These are phyloP conservation scores for Rhododendron vialii DNA, from an alignment of 148 eudicot genomes.

Conservation along the genomic window DNA sequence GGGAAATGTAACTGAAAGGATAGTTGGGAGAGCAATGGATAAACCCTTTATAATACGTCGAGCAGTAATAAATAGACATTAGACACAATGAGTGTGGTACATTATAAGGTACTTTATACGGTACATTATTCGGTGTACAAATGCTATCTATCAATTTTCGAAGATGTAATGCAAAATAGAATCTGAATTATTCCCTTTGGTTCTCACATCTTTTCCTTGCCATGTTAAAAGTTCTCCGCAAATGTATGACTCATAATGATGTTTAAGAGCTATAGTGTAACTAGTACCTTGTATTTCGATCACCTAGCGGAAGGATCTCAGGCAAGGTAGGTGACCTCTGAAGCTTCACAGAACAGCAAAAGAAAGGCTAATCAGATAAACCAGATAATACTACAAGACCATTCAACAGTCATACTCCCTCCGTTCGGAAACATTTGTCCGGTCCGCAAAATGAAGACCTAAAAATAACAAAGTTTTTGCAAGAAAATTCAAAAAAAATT, in stretches of 20 bases:
- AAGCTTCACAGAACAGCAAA: slow-evolving; percentile 26
- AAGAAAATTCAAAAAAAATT: no score
- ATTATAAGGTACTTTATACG: no score
- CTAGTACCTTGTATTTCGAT: slow-evolving; percentile 47
- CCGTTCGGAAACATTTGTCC: no score
- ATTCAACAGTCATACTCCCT: not conserved
- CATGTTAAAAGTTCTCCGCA: not conserved
- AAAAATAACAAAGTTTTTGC: no score
- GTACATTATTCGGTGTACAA: no score
- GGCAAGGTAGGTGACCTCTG: slow-evolving; percentile 57
- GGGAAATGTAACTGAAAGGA: no score
- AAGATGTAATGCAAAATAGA: not conserved
- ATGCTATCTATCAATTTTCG: not conserved
- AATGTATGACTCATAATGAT: not conserved
- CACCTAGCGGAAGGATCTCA: slow-evolving; percentile 51
- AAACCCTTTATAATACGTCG: no score
- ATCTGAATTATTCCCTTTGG: not conserved
- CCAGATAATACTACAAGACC: not conserved
- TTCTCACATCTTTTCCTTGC: not conserved
- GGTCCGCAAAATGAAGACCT: no score
- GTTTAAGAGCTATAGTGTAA: not conserved
- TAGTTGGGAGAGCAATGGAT: no score
- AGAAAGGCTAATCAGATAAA: not conserved
- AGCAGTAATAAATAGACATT: no score
- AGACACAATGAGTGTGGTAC: no score